These are phyloP conservation scores for Artomyces pyxidatus DNA, from an alignment of 768 basidiomycete species.

Conservation along the genomic window DNA sequence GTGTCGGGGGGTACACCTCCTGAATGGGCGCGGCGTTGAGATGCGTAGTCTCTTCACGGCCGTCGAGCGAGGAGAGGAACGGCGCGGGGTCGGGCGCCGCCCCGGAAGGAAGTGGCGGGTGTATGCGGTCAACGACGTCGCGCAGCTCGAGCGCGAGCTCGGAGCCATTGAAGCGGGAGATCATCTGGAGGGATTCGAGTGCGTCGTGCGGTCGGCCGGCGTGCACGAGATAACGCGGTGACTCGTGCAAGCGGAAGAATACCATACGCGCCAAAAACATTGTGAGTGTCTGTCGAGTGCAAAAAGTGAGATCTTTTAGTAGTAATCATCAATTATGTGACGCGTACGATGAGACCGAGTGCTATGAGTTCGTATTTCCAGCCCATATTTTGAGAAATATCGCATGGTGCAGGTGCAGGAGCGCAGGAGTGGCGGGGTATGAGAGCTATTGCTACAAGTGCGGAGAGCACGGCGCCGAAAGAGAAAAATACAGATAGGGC, in stretches of 20 bases:
- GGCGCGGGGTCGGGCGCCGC: background rate
- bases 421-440: constrained; percentile 72
- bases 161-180: constrained; percentile 81
- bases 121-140: constrained; percentile 53
- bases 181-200: constrained; percentile 71
- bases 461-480: constrained; percentile 80
- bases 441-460: constrained; percentile 69
- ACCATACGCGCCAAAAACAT: constrained; percentile 87
- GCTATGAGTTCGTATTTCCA: constrained; percentile 82
- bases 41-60: background rate
- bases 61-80: background rate
- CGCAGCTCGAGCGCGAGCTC: constrained; percentile 55
- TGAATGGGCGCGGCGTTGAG: background rate
- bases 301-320: background rate
- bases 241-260: constrained; percentile 91
- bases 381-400: constrained; percentile 70
- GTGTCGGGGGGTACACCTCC: background rate
- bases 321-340: background rate
- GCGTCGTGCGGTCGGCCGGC: constrained; percentile 83
- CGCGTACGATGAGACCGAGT: constrained; percentile 76
- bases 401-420: constrained; percentile 42
- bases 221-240: constrained; percentile 87
- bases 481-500: constrained; percentile 95
- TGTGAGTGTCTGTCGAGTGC: constrained; percentile 62
- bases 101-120: constrained; percentile 4